Evolutionary conservation across 352 stramenopile genomes (phyloP).

Genomic region (Phytopythium sindhum): DNA sequence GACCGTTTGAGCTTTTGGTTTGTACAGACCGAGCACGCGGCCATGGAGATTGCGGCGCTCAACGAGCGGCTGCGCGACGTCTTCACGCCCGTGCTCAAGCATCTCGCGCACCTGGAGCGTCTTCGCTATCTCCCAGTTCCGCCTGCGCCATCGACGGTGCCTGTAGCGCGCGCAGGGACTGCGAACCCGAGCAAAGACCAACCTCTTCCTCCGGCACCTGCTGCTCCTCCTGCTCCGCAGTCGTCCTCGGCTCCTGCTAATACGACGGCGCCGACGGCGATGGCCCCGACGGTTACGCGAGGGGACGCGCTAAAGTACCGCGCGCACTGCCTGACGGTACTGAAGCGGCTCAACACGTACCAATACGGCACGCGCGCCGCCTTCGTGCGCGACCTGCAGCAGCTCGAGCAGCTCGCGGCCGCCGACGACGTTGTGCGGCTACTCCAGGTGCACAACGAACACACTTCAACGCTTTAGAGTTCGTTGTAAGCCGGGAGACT

Average conservation of each 20-base stretch:
- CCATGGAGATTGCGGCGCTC: slow-evolving; percentile 53
- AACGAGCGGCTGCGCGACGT: slow-evolving; percentile 62
- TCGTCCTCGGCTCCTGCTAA: background rate
- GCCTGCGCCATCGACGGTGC: background rate
- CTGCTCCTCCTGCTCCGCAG: background rate
- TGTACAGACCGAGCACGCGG: background rate
- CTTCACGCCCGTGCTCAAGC: slow-evolving; percentile 60
- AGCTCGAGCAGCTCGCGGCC: slow-evolving; percentile 29
- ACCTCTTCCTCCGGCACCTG: background rate
- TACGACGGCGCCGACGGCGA: slow-evolving; percentile 4
- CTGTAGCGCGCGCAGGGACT: background rate
- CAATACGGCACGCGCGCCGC: slow-evolving; percentile 52
- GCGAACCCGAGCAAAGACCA: background rate
- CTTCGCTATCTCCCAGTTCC: background rate
- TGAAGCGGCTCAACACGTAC: slow-evolving; percentile 56
- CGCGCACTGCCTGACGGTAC: slow-evolving; percentile 34
- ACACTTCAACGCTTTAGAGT: background rate
- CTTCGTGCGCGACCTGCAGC: slow-evolving; percentile 49
- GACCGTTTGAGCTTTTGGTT: background rate
- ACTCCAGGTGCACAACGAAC: background rate
- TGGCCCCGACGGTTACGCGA: slow-evolving; percentile 13
- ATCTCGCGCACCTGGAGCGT: slow-evolving; percentile 27
- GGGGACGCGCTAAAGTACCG: slow-evolving; percentile 9
- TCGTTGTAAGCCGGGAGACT: background rate
- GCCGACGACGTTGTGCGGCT: slow-evolving; percentile 12